Base-by-base conservation (phyloP, 1,139 yeast genomes). In the Arxiozyma bovina region DNA sequence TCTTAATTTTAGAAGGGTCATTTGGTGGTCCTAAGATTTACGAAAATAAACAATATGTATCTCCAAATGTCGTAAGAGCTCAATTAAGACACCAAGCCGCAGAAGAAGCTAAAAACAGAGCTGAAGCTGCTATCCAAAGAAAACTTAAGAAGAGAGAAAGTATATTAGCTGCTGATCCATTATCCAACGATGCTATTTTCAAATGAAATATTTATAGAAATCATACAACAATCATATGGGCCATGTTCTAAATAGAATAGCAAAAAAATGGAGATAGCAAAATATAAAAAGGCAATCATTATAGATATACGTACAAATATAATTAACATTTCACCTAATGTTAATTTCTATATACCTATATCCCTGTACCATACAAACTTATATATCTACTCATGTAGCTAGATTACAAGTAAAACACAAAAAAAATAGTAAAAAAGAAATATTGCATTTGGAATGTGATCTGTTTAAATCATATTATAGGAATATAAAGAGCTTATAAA, bases 1-100 rank as follows among this genome's bases (percentile, higher is more conserved):
- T 93, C 63, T 85, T 96, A 58, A 84, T 93, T 53, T 78, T 93
- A 61, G 99, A 93, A 73, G 99, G 99, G 51, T 89, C 98, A 2
- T 94, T 93, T 67, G 95, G 97, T 55, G 99, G 99, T 23, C 97
- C 99, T 59, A 90, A 93, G 77, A 89, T 93, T 61, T 93, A 88
- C 74, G 99, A 93, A 69, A 93, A 93, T 76, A 91, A 88, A 77
- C 95, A 93, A 73, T 93, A 88, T 71, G 96, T 93, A 52, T 87
- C 96, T 57, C 99, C 99, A 61, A 93, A 93, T 77, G 83, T 87
- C 61, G 95, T 87, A 53, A 85, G 99, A 75, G 90, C 99, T 17
- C 97, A 91, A 76, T 61, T 79, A 62, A 87, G 82, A 71, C 87
- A 85, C 63, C 80, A 86, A 67, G 83, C 86, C 57, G 98, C 98